phyloP scores from a whole-genome alignment of 2,329 filamentous ascomycete genomes.

The Phyllosticta capitalensis region DNA sequence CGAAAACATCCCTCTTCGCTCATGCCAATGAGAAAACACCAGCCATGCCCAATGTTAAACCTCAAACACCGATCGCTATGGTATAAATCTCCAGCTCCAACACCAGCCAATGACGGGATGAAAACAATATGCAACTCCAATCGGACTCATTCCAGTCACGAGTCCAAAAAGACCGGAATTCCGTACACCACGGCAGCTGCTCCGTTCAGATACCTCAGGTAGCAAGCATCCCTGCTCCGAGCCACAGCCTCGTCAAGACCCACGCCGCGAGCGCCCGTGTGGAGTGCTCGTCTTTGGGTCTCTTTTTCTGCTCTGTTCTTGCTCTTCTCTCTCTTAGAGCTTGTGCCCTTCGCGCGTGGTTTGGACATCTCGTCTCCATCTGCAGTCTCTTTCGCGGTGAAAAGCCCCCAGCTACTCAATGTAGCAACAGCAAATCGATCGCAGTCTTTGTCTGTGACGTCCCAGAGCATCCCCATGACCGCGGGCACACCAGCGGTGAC shows the following conservation, averaged over 20 bases:
- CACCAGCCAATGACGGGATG: not conserved
- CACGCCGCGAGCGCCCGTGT: constrained; percentile 10
- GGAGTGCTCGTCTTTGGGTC: constrained; percentile 17
- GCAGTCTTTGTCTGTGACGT: constrained; percentile 95
- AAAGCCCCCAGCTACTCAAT: constrained; percentile 80
- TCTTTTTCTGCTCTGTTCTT: constrained; percentile 15
- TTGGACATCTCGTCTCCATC: constrained; percentile 18
- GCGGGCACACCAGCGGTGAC: constrained; percentile 73
- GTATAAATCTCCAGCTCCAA: not conserved
- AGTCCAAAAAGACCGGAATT: constrained; percentile 72
- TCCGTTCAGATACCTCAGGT: constrained; percentile 83
- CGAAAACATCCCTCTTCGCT: not conserved
- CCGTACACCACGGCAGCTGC: constrained; percentile 92
- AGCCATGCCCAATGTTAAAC: not conserved
- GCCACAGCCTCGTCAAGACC: constrained; percentile 72
- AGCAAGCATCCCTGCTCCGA: constrained; percentile 65
- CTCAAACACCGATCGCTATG: not conserved
- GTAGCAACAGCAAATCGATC: constrained; percentile 76
- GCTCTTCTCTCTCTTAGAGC: constrained; percentile 19
- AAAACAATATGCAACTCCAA: not conserved
- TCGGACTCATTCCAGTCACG: not conserved
- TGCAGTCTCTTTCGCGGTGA: constrained; percentile 29
- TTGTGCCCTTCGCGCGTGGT: constrained; percentile 20
- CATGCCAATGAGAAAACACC: not conserved
- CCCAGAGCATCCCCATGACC: constrained; percentile 89